phyloP scores from a whole-genome alignment of 2,329 filamentous ascomycete genomes.

The Periconia digitata region DNA sequence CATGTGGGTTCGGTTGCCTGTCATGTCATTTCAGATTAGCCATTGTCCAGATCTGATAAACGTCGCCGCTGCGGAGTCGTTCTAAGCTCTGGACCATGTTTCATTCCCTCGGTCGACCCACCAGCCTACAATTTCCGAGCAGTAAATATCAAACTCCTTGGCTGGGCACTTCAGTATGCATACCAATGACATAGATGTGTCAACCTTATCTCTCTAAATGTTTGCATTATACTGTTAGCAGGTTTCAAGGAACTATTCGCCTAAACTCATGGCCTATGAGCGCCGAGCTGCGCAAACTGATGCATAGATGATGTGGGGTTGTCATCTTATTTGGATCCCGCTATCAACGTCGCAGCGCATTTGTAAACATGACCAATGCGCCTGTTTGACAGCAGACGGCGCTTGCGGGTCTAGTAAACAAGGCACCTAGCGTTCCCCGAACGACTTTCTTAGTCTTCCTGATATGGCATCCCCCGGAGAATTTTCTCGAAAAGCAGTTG shows the following conservation, averaged over 20 bases:
- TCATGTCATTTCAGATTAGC: too few relatives aligned
- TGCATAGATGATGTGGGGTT: background rate
- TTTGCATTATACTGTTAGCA: background rate
- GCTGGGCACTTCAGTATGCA: background rate
- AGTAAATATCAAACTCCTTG: background rate
- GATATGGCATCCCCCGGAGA: too few relatives aligned
- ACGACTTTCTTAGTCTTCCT: background rate
- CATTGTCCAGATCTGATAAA: too few relatives aligned
- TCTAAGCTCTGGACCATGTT: too few relatives aligned
- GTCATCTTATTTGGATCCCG: background rate
- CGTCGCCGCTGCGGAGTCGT: too few relatives aligned
- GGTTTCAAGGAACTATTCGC: background rate
- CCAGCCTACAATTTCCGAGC: background rate
- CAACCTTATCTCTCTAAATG: background rate
- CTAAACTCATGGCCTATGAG: background rate
- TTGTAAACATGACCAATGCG: background rate
- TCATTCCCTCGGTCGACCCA: background rate
- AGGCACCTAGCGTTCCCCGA: background rate
- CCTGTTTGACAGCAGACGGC: background rate
- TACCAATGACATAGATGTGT: background rate
- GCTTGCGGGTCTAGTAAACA: background rate
- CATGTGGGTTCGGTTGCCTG: too few relatives aligned
- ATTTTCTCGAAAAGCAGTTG: too few relatives aligned
- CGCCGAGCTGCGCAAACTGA: background rate
- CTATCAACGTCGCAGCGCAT: too few relatives aligned